These are phyloP conservation scores for Trichoderma asperellum DNA, from an alignment of 2,329 filamentous ascomycete species.

Conservation along the genomic window DNA sequence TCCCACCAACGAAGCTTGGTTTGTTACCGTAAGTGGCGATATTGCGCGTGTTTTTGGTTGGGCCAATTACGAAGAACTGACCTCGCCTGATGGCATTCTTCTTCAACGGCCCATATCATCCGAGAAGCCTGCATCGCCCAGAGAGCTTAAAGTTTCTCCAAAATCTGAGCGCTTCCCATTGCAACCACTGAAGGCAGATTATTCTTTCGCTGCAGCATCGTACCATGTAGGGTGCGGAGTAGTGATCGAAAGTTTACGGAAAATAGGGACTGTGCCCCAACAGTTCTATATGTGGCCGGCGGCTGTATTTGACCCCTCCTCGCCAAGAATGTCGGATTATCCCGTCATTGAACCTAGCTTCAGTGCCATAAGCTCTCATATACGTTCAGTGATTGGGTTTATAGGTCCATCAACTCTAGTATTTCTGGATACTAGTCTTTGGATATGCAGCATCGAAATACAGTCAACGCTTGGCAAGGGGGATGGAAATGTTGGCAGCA, in stretches of 20 bases:
- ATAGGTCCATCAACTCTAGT: background rate
- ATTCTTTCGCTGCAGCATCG: background rate
- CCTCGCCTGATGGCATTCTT: background rate
- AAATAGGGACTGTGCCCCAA: background rate
- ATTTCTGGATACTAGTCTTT: background rate
- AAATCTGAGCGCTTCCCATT: background rate
- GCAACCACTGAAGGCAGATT: background rate
- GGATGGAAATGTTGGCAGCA: background rate
- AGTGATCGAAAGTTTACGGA: background rate
- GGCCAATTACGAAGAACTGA: background rate
- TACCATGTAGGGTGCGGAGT: background rate
- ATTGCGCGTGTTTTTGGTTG: background rate
- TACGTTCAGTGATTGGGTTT: background rate
- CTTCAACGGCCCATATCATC: background rate
- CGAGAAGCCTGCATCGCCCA: background rate
- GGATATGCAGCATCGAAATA: background rate
- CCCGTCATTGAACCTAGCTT: background rate
- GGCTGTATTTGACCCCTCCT: background rate
- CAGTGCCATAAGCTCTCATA: background rate
- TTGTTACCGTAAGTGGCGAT: background rate
- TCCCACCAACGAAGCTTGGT: conserved; percentile 4
- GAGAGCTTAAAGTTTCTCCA: background rate
- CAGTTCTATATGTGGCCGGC: background rate
- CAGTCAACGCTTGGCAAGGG: background rate
- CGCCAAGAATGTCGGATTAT: background rate